Conservation (phyloP, 2,329 filamentous ascomycete genomes). For the Dactylellina sp. region DNA sequence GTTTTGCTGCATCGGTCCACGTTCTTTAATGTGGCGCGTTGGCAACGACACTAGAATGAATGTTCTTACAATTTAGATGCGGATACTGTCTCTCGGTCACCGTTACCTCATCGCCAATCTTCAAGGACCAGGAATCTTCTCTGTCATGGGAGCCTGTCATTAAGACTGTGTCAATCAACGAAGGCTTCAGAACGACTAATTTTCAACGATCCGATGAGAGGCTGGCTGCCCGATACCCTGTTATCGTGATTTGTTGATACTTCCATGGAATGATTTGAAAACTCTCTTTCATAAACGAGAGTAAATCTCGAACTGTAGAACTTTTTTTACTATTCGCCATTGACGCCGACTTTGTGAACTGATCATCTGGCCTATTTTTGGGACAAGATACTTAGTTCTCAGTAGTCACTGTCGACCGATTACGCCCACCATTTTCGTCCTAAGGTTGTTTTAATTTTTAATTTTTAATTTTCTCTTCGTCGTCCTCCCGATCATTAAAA, state of each 20-base stretch:
- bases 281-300: conserved; percentile 50
- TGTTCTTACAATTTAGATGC: conserved; percentile 46
- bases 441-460: too few relatives aligned
- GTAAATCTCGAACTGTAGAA: conserved; percentile 39
- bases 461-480: background rate
- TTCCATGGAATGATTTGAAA: conserved; percentile 31
- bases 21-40: conserved; percentile 56
- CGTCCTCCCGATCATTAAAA: conserved; percentile 2
- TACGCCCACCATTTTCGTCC: background rate
- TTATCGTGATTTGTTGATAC: conserved; percentile 53
- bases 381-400: conserved; percentile 15
- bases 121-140: conserved; percentile 50
- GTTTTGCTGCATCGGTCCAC: conserved; percentile 56
- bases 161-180: conserved; percentile 47
- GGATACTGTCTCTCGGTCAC: conserved; percentile 40
- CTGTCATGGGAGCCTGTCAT: conserved; percentile 51
- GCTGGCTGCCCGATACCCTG: conserved; percentile 44
- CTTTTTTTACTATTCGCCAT: conserved; percentile 27
- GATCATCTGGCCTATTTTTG: conserved; percentile 11
- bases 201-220: conserved; percentile 53
- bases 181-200: conserved; percentile 52
- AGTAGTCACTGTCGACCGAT: conserved; percentile 32
- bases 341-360: conserved; percentile 25
- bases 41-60: conserved; percentile 51
- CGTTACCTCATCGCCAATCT: conserved; percentile 46